A percentile compares a stretch with the other conserved stretches of the same genome.
Conservation (phyloP, 2,329 filamentous ascomycete species). For the Myriosclerotinia curreyana region DNA sequence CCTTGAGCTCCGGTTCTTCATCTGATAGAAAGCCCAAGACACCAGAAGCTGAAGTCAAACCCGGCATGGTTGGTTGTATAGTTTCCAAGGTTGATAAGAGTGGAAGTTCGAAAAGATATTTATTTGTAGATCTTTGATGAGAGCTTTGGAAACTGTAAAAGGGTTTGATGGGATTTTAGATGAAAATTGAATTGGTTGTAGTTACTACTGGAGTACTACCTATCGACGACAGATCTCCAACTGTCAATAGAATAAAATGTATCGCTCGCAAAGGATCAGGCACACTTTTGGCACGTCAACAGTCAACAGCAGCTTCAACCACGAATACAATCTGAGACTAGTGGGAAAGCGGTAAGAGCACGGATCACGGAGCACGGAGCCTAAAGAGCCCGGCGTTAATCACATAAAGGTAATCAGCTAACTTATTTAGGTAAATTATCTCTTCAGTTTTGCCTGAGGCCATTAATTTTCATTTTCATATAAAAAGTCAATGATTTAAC, state of each 20-base stretch:
- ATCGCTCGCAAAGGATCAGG: conserved; percentile 15
- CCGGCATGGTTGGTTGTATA: conserved; percentile 71
- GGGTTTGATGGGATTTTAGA: neutral
- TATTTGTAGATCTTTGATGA: conserved; percentile 1
- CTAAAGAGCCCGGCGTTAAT: neutral
- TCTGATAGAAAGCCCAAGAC: conserved; percentile 94
- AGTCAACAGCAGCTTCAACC: conserved; percentile 21
- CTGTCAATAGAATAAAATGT: neutral
- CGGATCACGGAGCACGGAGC: too few relatives aligned
- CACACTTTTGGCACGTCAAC: conserved; percentile 23
- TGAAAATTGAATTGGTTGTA: neutral
- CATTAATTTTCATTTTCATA: neutral
- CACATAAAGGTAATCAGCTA: neutral
- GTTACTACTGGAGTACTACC: neutral
- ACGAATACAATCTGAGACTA: neutral
- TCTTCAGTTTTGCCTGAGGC: neutral
- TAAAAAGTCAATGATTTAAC: neutral
- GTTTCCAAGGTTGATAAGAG: too few relatives aligned
- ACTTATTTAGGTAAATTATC: neutral
- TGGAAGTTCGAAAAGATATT: neutral
- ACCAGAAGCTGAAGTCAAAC: conserved; percentile 89
- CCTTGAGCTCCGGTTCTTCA: conserved; percentile 88
- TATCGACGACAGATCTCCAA: neutral
- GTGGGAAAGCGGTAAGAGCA: neutral
- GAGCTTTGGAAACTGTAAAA: neutral